Conservation (phyloP, 768 basidiomycete genomes). For the Boletales sp. region DNA sequence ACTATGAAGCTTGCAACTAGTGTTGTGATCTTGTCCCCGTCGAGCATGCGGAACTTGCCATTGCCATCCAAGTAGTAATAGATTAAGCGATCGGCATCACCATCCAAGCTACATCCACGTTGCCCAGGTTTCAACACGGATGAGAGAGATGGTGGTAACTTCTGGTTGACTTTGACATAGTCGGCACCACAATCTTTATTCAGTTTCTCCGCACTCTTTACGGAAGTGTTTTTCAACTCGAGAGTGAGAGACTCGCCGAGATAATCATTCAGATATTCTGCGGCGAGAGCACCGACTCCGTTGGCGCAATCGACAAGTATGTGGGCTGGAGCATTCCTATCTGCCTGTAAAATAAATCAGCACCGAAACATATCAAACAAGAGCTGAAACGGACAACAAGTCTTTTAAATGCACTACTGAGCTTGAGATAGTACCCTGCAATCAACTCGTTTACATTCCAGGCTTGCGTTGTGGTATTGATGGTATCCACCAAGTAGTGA, state of each 20-base stretch:
- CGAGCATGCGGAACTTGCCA: slow-evolving; percentile 83
- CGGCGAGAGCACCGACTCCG: slow-evolving; percentile 84
- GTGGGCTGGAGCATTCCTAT: slow-evolving; percentile 51
- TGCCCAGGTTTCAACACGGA: slow-evolving; percentile 63
- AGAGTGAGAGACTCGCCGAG: slow-evolving; percentile 62
- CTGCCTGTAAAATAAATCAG: slow-evolving; percentile 41
- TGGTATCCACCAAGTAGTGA: slow-evolving; percentile 88
- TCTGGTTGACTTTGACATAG: slow-evolving; percentile 92
- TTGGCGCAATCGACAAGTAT: slow-evolving; percentile 97
- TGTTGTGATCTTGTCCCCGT: slow-evolving; percentile 97
- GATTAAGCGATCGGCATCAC: slow-evolving; percentile 95
- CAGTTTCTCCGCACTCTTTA: slow-evolving; percentile 62
- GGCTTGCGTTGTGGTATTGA: slow-evolving; percentile 81
- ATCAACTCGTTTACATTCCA: slow-evolving; percentile 78
- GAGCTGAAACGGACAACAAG: slow-evolving; percentile 62
- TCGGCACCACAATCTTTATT: slow-evolving; percentile 93
- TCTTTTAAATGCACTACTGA: slow-evolving; percentile 78
- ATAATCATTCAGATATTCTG: slow-evolving; percentile 54
- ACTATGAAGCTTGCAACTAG: slow-evolving; percentile 91
- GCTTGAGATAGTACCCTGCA: slow-evolving; percentile 81
- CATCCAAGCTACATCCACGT: slow-evolving; percentile 91
- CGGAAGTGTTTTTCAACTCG: slow-evolving; percentile 65
- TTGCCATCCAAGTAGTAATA: slow-evolving; percentile 87
- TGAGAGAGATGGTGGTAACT: slow-evolving; percentile 72
- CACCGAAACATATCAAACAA: neutral